A percentile compares a stretch with the other conserved stretches of the same genome.
phyloP scores from a whole-genome alignment of 192 early-diverging fungal genomes.

The Fimicolochytrium jonesii region DNA sequence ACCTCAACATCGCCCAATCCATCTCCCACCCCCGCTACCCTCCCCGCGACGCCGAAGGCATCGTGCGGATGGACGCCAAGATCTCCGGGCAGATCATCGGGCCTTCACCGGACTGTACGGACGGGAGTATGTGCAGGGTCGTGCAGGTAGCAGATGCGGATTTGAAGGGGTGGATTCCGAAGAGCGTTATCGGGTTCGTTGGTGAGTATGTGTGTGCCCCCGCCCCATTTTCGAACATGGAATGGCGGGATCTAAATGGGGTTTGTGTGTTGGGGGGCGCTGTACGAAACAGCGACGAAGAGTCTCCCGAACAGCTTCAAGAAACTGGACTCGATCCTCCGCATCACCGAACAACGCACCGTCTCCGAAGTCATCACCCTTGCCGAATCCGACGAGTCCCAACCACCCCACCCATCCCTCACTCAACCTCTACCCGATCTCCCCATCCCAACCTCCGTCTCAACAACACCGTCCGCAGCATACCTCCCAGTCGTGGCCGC shows the following conservation, averaged over 20 bases:
- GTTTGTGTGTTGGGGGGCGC: too few relatives aligned
- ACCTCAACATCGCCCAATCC: slow-evolving; percentile 39
- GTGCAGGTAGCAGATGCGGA: slow-evolving; percentile 44
- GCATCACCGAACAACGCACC: not conserved
- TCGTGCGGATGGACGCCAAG: slow-evolving; percentile 41
- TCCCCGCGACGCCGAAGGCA: slow-evolving; percentile 20
- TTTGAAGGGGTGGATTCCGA: slow-evolving; percentile 43
- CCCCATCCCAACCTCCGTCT: not conserved
- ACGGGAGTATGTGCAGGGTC: slow-evolving; percentile 27
- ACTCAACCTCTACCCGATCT: not conserved
- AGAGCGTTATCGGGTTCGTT: slow-evolving; percentile 34
- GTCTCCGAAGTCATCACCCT: slow-evolving; percentile 1
- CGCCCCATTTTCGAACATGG: too few relatives aligned
- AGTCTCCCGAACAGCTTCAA: slow-evolving; percentile 22
- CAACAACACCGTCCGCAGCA: not conserved
- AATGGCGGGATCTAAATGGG: too few relatives aligned
- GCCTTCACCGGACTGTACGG: slow-evolving; percentile 1
- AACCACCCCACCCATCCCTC: not conserved
- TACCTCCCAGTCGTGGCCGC: not conserved
- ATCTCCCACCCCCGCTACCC: slow-evolving; percentile 27
- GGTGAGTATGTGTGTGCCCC: too few relatives aligned
- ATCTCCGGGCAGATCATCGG: slow-evolving; percentile 40
- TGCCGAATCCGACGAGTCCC: not conserved
- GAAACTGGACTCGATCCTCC: slow-evolving; percentile 7
- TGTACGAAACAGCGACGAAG: slow-evolving; percentile 22